These are phyloP conservation scores for Rosa lucieae DNA, from an alignment of 306 rosid genomes.

Conservation along the genomic window DNA sequence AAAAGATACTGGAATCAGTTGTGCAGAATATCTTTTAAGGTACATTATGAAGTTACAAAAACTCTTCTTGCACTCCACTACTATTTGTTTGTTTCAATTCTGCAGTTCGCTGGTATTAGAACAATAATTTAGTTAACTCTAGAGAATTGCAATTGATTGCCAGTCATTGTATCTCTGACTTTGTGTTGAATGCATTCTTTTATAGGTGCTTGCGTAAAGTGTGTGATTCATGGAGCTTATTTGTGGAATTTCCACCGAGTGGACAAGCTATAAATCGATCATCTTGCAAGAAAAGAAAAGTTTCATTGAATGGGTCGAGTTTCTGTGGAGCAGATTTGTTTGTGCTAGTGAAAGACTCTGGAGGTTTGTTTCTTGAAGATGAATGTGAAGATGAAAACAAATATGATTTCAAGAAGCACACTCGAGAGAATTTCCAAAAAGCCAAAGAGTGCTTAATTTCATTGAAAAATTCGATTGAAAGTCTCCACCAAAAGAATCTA, in stretches of 20 bases:
- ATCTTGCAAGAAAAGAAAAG: no score
- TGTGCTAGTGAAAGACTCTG: slow-evolving; percentile 21
- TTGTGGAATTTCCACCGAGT: no score
- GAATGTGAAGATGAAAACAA: slow-evolving; percentile 31
- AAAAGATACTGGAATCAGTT: slow-evolving; percentile 77
- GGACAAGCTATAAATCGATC: no score
- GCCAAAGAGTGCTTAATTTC: slow-evolving; percentile 69
- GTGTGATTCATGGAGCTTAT: no score
- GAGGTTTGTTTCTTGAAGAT: slow-evolving; percentile 21
- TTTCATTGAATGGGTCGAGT: slow-evolving; percentile 31
- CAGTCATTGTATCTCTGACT: no score
- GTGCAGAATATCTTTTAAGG: slow-evolving; percentile 87
- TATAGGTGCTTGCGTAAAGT: no score
- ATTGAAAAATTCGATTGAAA: slow-evolving; percentile 64
- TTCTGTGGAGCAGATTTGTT: slow-evolving; percentile 26
- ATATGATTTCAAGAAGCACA: slow-evolving; percentile 31
- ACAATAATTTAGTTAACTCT: background rate
- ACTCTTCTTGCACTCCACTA: background rate
- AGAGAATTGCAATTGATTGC: background rate
- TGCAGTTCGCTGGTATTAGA: slow-evolving; percentile 3
- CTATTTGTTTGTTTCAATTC: background rate
- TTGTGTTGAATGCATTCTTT: no score
- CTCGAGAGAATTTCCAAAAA: slow-evolving; percentile 37
- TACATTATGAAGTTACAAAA: slow-evolving; percentile 14
- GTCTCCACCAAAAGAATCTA: slow-evolving; percentile 71